A percentile compares a stretch with the other conserved stretches of the same genome.
Conservation (phyloP, 768 basidiomycete species). For the Candolleomyces eurysporus region DNA sequence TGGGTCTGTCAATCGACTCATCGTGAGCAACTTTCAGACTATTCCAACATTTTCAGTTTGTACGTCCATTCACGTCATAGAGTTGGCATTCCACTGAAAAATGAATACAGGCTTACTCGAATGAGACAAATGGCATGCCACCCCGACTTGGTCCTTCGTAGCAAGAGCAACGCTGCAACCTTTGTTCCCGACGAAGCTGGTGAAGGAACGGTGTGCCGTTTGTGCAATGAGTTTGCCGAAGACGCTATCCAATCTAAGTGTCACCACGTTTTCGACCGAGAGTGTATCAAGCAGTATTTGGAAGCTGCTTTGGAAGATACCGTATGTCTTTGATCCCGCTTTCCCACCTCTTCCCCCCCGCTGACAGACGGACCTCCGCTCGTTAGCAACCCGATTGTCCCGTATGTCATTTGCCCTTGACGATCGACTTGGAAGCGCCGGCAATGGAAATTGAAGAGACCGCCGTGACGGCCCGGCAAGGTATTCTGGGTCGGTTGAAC, state of each 20-base stretch:
- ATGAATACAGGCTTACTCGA: conserved; percentile 70
- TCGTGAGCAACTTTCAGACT: conserved; percentile 46
- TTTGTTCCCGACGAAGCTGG: conserved; percentile 57
- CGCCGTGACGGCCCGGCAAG: conserved; percentile 61
- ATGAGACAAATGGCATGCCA: conserved; percentile 97
- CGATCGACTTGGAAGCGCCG: conserved; percentile 94
- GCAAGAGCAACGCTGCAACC: conserved; percentile 69
- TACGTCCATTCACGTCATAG: conserved; percentile 28
- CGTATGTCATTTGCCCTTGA: conserved; percentile 88
- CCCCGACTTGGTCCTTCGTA: conserved; percentile 89
- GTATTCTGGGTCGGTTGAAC: conserved; percentile 89
- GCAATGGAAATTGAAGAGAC: conserved; percentile 80
- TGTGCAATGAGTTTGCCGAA: conserved; percentile 97
- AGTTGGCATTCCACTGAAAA: conserved; percentile 3
- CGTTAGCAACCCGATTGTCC: conserved; percentile 79
- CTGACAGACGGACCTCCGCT: conserved; percentile 34
- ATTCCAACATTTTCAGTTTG: conserved; percentile 87
- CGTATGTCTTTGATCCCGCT: conserved; percentile 36
- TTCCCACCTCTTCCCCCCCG: not conserved
- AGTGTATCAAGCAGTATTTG: conserved; percentile 93
- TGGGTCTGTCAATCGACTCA: not conserved
- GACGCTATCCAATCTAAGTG: conserved; percentile 95
- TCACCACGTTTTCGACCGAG: conserved; percentile 91
- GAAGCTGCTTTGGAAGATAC: conserved; percentile 65
- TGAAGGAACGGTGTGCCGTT: conserved; percentile 84